Evolutionary conservation across 176 grass and related monocot species (phyloP).

Genomic region (sorghum (Sorghum bicolor)): DNA sequence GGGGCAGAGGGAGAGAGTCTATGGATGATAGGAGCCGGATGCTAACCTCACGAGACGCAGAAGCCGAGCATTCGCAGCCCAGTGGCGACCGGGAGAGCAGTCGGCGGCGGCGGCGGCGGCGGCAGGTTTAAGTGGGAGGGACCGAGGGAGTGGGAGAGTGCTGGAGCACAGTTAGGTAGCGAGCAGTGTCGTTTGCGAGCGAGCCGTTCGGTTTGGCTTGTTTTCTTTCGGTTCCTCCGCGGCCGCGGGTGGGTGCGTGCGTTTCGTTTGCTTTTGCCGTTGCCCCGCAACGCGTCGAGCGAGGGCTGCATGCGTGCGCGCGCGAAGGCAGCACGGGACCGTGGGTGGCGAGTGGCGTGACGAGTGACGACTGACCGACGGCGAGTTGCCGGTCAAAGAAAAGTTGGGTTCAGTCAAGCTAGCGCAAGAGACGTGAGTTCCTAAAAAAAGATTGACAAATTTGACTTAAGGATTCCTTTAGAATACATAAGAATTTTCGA

Average conservation of each 20-base stretch:
- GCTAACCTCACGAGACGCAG: slow-evolving; percentile 19
- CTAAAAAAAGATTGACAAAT: neutral
- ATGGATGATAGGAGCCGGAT: neutral
- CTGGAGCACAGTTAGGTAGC: slow-evolving; percentile 7
- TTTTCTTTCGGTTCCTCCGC: neutral
- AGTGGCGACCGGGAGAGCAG: neutral
- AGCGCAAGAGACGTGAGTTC: neutral
- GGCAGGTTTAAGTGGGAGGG: neutral
- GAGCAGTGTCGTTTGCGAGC: neutral
- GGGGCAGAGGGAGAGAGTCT: neutral
- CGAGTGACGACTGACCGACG: neutral
- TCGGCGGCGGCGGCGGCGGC: neutral
- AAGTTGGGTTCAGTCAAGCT: neutral
- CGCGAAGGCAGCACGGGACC: neutral
- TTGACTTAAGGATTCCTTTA: neutral
- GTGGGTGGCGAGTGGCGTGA: no score
- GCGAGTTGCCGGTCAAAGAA: neutral
- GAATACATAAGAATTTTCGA: no score
- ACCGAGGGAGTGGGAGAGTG: neutral
- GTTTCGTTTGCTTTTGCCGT: neutral
- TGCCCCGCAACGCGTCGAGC: neutral
- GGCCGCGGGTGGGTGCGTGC: neutral
- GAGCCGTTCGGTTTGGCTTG: neutral
- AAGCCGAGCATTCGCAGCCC: neutral
- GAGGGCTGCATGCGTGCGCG: neutral